Conservation (phyloP, 495 filamentous ascomycete species). For the Pyrenula massariospora region DNA sequence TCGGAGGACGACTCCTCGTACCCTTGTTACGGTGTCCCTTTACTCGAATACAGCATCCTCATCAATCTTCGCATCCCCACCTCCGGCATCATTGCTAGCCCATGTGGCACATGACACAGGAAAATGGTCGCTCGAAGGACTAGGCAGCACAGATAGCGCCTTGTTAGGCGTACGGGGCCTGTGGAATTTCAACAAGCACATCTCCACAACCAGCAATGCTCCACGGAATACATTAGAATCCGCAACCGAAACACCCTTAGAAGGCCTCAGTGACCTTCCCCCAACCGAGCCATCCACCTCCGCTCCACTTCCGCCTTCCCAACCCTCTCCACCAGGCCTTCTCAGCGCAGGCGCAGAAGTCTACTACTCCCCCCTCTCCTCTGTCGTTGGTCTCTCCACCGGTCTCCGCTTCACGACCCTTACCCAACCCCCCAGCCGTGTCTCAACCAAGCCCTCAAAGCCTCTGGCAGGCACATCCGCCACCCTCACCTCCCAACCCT, state of each 20-base stretch:
- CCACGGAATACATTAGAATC: conserved; percentile 27
- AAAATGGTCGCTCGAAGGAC: conserved; percentile 79
- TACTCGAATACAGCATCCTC: conserved; percentile 77
- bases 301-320: conserved; percentile 13
- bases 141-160: conserved; percentile 86
- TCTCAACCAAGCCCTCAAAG: conserved; percentile 70
- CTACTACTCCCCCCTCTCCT: conserved; percentile 89
- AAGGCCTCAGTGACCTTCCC: conserved; percentile 2
- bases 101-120: conserved; percentile 80
- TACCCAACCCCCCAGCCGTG: conserved; percentile 58
- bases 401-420: conserved; percentile 84
- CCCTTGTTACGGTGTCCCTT: conserved; percentile 68
- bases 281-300: conserved; percentile 5
- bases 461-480: conserved; percentile 80
- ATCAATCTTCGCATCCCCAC: conserved; percentile 36
- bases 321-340: conserved; percentile 7
- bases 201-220: conserved; percentile 12
- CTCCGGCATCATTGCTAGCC: conserved; percentile 46
- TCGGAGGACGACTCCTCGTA: conserved; percentile 63
- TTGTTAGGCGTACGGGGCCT: conserved; percentile 78
- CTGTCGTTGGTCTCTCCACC: conserved; percentile 70
- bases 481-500: conserved; percentile 5
- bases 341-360: conserved; percentile 83
- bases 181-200: conserved; percentile 71
- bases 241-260: conserved; percentile 4